These are phyloP conservation scores for Sporothrix humicola DNA, from an alignment of 2,329 filamentous ascomycete species.

Conservation along the genomic window DNA sequence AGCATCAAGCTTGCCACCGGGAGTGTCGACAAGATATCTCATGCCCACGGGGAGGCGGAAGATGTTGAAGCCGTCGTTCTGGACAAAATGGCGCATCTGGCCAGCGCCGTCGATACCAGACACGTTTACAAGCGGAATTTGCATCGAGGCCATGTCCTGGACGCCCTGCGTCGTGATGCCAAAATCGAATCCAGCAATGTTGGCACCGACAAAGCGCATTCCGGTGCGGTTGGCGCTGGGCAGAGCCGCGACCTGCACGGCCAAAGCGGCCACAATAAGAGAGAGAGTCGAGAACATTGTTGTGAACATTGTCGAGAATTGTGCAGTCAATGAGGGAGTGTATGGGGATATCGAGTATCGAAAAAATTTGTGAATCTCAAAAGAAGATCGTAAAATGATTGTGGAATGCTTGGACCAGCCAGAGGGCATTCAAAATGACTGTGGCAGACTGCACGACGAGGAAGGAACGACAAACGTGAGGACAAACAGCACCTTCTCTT, in stretches of 20 bases:
- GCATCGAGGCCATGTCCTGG: neutral
- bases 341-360: no score
- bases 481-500: neutral
- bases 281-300: slow-evolving; percentile 22
- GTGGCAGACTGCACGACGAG: slow-evolving; percentile 22
- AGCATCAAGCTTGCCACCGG: slow-evolving; percentile 51
- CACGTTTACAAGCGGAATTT: neutral
- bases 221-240: slow-evolving; percentile 26
- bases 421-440: slow-evolving; percentile 19
- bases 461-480: slow-evolving; percentile 13
- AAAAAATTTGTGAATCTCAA: neutral
- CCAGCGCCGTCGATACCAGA: slow-evolving; percentile 36
- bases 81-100: slow-evolving; percentile 63
- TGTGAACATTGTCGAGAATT: neutral
- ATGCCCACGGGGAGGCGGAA: slow-evolving; percentile 56
- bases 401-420: slow-evolving; percentile 22
- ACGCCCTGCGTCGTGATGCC: slow-evolving; percentile 45
- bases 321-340: neutral
- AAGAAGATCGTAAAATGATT: neutral
- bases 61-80: slow-evolving; percentile 59
- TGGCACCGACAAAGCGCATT: slow-evolving; percentile 26
- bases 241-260: slow-evolving; percentile 19
- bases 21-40: slow-evolving; percentile 57
- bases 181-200: slow-evolving; percentile 56
- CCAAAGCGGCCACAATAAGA: neutral